Evolutionary conservation across 2,329 filamentous ascomycete species (phyloP), one percentile per base, ranked within the genome.

Genomic region (Aurifilum marmelostoma): DNA sequence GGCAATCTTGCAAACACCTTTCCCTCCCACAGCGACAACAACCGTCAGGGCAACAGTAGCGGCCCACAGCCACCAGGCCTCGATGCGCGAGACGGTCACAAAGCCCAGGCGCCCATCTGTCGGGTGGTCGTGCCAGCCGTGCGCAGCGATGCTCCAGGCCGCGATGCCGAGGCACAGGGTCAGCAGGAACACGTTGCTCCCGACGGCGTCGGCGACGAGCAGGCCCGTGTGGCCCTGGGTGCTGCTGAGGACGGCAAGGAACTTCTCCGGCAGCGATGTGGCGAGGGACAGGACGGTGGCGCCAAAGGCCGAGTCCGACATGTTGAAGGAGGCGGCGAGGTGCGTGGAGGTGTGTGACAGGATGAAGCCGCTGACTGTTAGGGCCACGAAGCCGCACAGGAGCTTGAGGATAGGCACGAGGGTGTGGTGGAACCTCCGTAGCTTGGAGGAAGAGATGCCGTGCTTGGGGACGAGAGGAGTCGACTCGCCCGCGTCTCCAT

Each of bases 141-240:
- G 67, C 27, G 41, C 39, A 14, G 63, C 69, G 32, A 71, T 60
- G 39, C 63, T 71, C 69, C 69, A 71, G 12, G 69, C 50, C 2
- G 67, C 29, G 18, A 83, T 76, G 0, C 83, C 85, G 21, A 81
- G 75, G 72, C 84, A 87, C 4, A 87, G 75, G 1, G 83, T 82
- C 21, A 87, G 75, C 41, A 87, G 75, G 73, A 87, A 88, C 43
- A 87, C 84, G 69, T 87, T 87, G 71, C 84, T 86, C 5, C 84
- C 85, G 0, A 81, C 84, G 3, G 83, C 85, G 59, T 83, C 86
- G 0, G 84, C 85, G 7, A 84, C 82, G 11, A 87, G 73, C 61
- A 87, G 84, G 1, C 83, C 83, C 1, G 75, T 74, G 24, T 86
- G 81, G 5, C 83, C 83, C 18, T 81, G 79, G 14, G 73, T 76